Evolutionary conservation across 2,329 filamentous ascomycete species (phyloP).

Genomic region (Cladosporium sp.): DNA sequence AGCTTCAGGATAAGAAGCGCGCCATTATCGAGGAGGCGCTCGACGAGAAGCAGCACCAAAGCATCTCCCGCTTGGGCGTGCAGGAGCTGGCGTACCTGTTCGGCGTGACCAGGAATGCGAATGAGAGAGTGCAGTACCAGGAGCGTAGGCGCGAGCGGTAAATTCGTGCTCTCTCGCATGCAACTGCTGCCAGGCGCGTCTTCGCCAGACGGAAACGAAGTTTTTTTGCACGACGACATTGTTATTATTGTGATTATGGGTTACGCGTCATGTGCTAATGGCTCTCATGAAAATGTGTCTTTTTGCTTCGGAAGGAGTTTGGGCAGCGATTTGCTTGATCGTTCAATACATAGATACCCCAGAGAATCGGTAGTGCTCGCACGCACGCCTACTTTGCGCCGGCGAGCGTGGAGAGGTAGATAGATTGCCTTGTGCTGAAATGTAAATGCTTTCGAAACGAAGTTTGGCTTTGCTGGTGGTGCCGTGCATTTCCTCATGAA

Average conservation of each 20-base stretch:
- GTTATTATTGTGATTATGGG: not conserved
- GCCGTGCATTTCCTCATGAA: not conserved
- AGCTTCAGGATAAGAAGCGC: constrained; percentile 76
- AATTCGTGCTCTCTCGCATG: not conserved
- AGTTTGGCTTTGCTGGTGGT: not conserved
- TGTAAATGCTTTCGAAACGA: not conserved
- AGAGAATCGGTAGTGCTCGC: not conserved
- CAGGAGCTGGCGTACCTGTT: constrained; percentile 73
- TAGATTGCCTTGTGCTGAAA: not conserved
- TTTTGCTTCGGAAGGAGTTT: not conserved
- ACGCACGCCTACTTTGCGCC: constrained; percentile 3
- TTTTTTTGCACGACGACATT: not conserved
- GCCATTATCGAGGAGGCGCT: constrained; percentile 76
- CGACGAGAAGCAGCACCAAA: constrained; percentile 70
- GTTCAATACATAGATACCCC: constrained; percentile 8
- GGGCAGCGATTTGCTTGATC: not conserved
- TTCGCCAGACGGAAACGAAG: not conserved
- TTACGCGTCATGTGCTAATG: not conserved
- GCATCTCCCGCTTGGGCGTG: constrained; percentile 65
- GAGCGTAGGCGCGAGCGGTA: constrained; percentile 15
- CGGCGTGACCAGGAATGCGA: constrained; percentile 40
- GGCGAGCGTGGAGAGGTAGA: not conserved
- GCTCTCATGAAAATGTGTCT: not conserved
- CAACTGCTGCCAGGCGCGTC: not conserved
- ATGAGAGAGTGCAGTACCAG: constrained; percentile 30